These are phyloP conservation scores for Tylopilus sp. DNA, from an alignment of 768 basidiomycete genomes.

Conservation along the genomic window DNA sequence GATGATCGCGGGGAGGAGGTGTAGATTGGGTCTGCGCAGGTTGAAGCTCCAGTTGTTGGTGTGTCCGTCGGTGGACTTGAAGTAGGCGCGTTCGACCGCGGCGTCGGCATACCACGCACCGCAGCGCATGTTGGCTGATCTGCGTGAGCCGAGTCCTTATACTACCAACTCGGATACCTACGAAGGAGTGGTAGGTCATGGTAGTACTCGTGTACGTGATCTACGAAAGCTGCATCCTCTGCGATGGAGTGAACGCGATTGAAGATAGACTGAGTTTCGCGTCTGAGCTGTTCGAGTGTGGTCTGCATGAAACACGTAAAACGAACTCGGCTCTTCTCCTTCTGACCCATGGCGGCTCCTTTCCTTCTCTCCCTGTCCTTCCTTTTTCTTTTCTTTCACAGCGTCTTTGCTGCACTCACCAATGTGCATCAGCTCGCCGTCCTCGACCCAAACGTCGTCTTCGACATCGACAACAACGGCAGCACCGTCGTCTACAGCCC, in stretches of 20 bases:
- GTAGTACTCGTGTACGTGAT: conserved; percentile 46
- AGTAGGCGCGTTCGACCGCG: conserved; percentile 65
- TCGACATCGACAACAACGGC: conserved; percentile 29
- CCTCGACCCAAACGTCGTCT: conserved; percentile 30
- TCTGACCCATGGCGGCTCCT: conserved; percentile 27
- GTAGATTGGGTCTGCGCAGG: conserved; percentile 79
- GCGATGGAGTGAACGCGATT: conserved; percentile 86
- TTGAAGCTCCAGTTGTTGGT: conserved; percentile 83
- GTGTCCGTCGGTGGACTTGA: conserved; percentile 92
- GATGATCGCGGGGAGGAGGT: conserved; percentile 58
- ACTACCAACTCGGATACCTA: conserved; percentile 26
- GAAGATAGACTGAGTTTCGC: conserved; percentile 73
- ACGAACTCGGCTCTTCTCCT: conserved; percentile 3
- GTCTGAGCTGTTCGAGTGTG: conserved; percentile 51
- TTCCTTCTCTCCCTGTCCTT: conserved; percentile 19
- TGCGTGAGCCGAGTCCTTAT: not conserved
- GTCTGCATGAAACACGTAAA: not conserved
- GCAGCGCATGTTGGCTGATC: conserved; percentile 83
- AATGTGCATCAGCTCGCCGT: conserved; percentile 23
- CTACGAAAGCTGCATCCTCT: conserved; percentile 72
- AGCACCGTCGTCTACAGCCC: conserved; percentile 44
- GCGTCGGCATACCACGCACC: conserved; percentile 91
- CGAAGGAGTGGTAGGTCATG: conserved; percentile 54
- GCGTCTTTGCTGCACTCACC: conserved; percentile 9
- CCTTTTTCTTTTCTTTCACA: conserved; percentile 9